A percentile compares a stretch with the other conserved stretches of the same genome.
Evolutionary conservation across 2,329 filamentous ascomycete genomes (phyloP).

Genomic region (Fusarium chaquense): DNA sequence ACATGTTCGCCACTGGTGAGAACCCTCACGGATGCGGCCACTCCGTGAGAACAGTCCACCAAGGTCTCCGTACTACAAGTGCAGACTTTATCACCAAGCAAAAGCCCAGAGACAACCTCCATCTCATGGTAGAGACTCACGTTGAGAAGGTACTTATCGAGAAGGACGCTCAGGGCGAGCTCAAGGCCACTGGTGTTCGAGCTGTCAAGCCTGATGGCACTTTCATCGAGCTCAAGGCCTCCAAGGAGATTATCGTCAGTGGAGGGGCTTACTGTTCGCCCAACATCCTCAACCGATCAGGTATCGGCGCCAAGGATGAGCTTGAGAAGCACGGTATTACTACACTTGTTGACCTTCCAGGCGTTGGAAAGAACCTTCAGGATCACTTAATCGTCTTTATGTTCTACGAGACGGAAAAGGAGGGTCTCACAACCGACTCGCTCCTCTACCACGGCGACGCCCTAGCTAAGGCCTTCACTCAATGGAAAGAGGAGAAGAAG

Average conservation of each 20-base stretch:
- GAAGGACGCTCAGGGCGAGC: slow-evolving; percentile 47
- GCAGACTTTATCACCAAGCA: slow-evolving; percentile 64
- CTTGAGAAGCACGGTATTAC: slow-evolving; percentile 56
- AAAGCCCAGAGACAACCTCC: slow-evolving; percentile 57
- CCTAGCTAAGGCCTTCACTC: slow-evolving; percentile 61
- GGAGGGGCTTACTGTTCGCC: slow-evolving; percentile 65
- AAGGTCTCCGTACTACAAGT: slow-evolving; percentile 64
- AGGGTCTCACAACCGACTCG: slow-evolving; percentile 66
- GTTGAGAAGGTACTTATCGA: slow-evolving; percentile 66
- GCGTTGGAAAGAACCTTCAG: slow-evolving; percentile 64
- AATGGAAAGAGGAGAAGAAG: slow-evolving; percentile 69
- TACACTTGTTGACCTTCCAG: slow-evolving; percentile 58
- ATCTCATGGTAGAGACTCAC: slow-evolving; percentile 60
- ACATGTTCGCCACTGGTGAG: slow-evolving; percentile 68
- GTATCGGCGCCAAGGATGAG: slow-evolving; percentile 61
- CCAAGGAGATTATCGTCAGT: slow-evolving; percentile 56
- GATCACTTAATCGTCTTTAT: slow-evolving; percentile 67
- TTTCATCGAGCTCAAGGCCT: slow-evolving; percentile 54
- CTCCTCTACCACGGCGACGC: slow-evolving; percentile 66
- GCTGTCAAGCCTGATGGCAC: slow-evolving; percentile 57
- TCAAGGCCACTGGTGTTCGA: slow-evolving; percentile 60
- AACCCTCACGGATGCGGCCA: slow-evolving; percentile 68
- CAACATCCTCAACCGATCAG: slow-evolving; percentile 64
- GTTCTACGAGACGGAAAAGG: slow-evolving; percentile 68
- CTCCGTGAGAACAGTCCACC: slow-evolving; percentile 63